Evolutionary conservation across 108 stramenopile genomes (phyloP).

Genomic region (Fragilaria crotonensis): DNA sequence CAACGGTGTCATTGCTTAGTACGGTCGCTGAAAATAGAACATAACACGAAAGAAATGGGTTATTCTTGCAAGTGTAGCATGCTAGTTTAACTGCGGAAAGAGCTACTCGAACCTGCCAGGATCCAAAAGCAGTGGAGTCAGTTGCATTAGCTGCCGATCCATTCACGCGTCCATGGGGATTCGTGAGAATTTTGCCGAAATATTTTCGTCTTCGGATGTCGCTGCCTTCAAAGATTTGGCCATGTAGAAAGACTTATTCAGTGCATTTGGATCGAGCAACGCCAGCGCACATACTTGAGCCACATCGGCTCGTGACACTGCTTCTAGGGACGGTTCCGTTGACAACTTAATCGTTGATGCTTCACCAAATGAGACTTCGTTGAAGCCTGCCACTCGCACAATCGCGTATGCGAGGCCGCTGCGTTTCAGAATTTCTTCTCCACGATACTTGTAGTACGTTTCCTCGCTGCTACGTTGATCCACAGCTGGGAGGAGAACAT

Average conservation of each 20-base stretch:
- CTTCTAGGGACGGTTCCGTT: conserved; percentile 6
- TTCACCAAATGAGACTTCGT: conserved; percentile 49
- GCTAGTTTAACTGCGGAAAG: too few relatives aligned
- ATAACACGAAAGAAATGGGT: too few relatives aligned
- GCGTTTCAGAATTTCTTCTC: conserved; percentile 71
- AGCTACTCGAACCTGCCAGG: too few relatives aligned
- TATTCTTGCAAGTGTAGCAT: too few relatives aligned
- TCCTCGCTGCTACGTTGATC: conserved; percentile 47
- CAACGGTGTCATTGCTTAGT: too few relatives aligned
- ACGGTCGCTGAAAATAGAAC: too few relatives aligned
- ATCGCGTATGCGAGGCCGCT: conserved; percentile 72
- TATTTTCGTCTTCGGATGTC: conserved; percentile 40
- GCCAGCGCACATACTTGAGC: conserved; percentile 75
- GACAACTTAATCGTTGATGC: conserved; percentile 53
- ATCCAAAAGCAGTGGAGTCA: too few relatives aligned
- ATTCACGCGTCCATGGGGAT: conserved; percentile 21
- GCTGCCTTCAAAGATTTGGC: conserved; percentile 32
- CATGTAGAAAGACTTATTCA: conserved; percentile 80
- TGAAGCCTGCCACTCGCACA: conserved; percentile 62
- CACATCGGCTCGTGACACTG: conserved; percentile 72
- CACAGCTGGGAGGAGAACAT: conserved; percentile 9
- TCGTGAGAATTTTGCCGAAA: conserved; percentile 51
- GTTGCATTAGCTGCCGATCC: too few relatives aligned
- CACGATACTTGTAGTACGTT: conserved; percentile 78
- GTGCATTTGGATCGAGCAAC: conserved; percentile 65